These are phyloP conservation scores for Dictyostelium firmibasis DNA, from an alignment of 78 protist genomes.

Conservation along the genomic window DNA sequence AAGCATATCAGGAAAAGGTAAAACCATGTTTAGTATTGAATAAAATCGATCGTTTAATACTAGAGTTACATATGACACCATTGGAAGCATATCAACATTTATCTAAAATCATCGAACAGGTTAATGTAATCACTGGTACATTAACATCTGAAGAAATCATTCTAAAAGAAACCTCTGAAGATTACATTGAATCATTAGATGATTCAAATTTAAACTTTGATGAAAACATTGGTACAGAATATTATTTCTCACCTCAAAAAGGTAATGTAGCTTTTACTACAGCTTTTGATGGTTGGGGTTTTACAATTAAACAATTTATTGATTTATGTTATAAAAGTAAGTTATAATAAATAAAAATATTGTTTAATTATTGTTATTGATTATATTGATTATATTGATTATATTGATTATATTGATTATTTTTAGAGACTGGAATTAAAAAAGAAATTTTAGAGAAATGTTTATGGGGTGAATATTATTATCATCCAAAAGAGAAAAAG, in stretches of 20 bases:
- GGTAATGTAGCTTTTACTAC: constrained; percentile 98
- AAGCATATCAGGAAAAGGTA: constrained; percentile 93
- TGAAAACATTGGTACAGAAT: constrained; percentile 33
- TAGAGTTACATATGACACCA: constrained; percentile 90
- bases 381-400: too few species aligned
- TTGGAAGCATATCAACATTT: constrained; percentile 91
- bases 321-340: constrained; percentile 75
- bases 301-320: constrained; percentile 73
- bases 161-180: constrained; percentile 46
- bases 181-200: background rate
- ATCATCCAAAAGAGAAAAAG: constrained; percentile 75
- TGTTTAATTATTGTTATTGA: too few species aligned
- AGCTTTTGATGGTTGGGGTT: constrained; percentile 96
- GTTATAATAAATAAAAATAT: background rate
- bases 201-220: background rate
- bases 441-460: constrained; percentile 66
- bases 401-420: background rate
- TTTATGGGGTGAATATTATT: constrained; percentile 97
- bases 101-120: constrained; percentile 87
- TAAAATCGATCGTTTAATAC: constrained; percentile 95
- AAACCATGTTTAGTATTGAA: constrained; percentile 93
- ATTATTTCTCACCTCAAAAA: constrained; percentile 89
- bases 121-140: constrained; percentile 87
- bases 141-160: constrained; percentile 75
- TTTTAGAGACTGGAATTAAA: constrained; percentile 73